phyloP scores from a whole-genome alignment of 495 filamentous ascomycete genomes.

The Evernia prunastri region DNA sequence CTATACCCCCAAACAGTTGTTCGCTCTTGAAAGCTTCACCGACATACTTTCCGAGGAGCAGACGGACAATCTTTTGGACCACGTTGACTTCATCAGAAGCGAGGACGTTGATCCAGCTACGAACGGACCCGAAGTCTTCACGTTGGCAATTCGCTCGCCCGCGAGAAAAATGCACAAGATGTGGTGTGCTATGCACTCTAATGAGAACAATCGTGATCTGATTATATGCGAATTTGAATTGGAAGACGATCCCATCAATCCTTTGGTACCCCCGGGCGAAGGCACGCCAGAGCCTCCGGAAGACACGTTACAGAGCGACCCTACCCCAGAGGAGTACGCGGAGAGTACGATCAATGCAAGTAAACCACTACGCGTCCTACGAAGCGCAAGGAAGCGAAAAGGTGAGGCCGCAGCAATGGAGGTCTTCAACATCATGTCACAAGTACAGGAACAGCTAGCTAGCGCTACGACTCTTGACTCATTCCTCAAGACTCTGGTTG shows the following conservation, averaged over 20 bases:
- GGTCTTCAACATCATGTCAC: constrained; percentile 86
- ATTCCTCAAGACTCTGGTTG: constrained; percentile 67
- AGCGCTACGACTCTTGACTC: constrained; percentile 58
- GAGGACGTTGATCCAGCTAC: constrained; percentile 62
- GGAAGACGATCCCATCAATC: constrained; percentile 71
- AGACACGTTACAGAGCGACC: constrained; percentile 64
- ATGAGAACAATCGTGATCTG: constrained; percentile 55
- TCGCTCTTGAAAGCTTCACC: constrained; percentile 65
- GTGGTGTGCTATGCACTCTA: constrained; percentile 86
- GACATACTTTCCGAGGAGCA: constrained; percentile 81
- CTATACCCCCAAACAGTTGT: constrained; percentile 71
- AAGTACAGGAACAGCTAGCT: constrained; percentile 72
- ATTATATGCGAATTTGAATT: constrained; percentile 90
- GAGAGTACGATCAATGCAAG: constrained; percentile 68
- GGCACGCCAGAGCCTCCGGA: constrained; percentile 53
- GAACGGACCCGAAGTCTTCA: constrained; percentile 85
- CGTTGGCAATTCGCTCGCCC: constrained; percentile 58
- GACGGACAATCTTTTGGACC: constrained; percentile 71
- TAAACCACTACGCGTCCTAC: constrained; percentile 70
- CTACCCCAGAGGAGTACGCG: constrained; percentile 63
- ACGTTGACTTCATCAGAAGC: constrained; percentile 79
- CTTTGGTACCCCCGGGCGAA: constrained; percentile 55
- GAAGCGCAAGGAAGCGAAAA: constrained; percentile 67
- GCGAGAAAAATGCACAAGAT: constrained; percentile 52
- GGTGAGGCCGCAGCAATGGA: constrained; percentile 90